Evolutionary conservation across 768 basidiomycete species (phyloP).

Genomic region (Galerina sulciceps): DNA sequence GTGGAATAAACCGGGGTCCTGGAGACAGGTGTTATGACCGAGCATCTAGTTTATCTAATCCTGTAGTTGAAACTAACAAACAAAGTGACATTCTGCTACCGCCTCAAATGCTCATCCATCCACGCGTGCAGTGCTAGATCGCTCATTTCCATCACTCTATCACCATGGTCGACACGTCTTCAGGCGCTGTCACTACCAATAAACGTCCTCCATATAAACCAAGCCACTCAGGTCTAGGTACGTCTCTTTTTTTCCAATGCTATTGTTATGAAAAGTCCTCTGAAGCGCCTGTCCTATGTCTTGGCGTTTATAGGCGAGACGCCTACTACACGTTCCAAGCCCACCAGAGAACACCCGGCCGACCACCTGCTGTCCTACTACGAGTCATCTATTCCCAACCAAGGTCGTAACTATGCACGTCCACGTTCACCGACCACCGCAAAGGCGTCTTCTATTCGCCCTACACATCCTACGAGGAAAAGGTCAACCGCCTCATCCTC

Average conservation of each 20-base stretch:
- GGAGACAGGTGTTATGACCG: too few relatives aligned
- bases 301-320: slow-evolving; percentile 29
- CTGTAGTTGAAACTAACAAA: too few relatives aligned
- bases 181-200: slow-evolving; percentile 7
- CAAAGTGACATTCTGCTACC: neutral
- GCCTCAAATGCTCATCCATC: neutral
- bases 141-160: slow-evolving; percentile 14
- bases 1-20: too few relatives aligned
- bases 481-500: slow-evolving; percentile 37
- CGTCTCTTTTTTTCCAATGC: slow-evolving; percentile 14
- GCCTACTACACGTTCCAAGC: slow-evolving; percentile 21
- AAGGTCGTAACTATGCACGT: slow-evolving; percentile 29
- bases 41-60: too few relatives aligned
- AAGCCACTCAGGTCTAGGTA: slow-evolving; percentile 18
- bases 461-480: slow-evolving; percentile 30
- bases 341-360: slow-evolving; percentile 19
- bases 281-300: slow-evolving; percentile 34
- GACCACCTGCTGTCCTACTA: slow-evolving; percentile 39
- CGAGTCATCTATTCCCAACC: slow-evolving; percentile 54
- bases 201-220: slow-evolving; percentile 23
- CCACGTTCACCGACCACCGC: slow-evolving; percentile 19
- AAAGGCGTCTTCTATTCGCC: slow-evolving; percentile 18
- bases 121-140: slow-evolving; percentile 1
- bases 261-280: slow-evolving; percentile 33
- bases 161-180: slow-evolving; percentile 19